Evolutionary conservation across 108 stramenopile genomes (phyloP), one percentile per base, ranked within the genome.

Genomic region (Aurantiochytrium sp.): DNA sequence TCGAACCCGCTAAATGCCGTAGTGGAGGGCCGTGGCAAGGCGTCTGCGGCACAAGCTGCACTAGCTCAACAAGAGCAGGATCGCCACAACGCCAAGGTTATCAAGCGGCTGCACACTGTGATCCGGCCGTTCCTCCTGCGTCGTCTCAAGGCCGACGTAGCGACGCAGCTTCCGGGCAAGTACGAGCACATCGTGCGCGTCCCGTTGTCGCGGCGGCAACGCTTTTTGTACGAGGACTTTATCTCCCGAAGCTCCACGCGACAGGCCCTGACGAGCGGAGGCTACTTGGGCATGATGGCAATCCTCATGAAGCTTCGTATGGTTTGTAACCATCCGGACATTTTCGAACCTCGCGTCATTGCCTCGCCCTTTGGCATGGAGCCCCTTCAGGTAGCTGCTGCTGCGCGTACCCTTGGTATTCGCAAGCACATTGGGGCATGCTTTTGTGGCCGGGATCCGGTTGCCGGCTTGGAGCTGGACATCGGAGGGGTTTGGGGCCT

Each of bases 311-410:
- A 98, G 91, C 95, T 99, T 5, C 92, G 99, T 53, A 99, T 98
- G 93, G 98, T 99, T 12, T 99, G 99, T 93, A 98, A 99, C 90
- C 99, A 99, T 89, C 99, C 99, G 42, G 99, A 99, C 88, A 94
- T 99, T 23, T 98, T 99, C 91, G 98, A 99, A 90, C 96, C 99
- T 28, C 93, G 99, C 5, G 94, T 97, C 19, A 96, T 98, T 44
- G 88, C 94, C 5, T 96, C 97, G 21, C 98, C 99, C 53, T 97
- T 98, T 89, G 91, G 95, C 53, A 90, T 97, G 89, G 93, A 95
- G 21, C 92, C 92, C 58, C 87, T 98, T 42, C 53, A 90, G 25
- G 72, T 95, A 53, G 60, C 87, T 5, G 88, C 92, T 18, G 94
- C 95, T 28, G 19, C 76, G 76, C 51, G 45, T 23, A 53, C 90